Conservation (phyloP, 306 rosid species). For the Boehmeria nivea region DNA sequence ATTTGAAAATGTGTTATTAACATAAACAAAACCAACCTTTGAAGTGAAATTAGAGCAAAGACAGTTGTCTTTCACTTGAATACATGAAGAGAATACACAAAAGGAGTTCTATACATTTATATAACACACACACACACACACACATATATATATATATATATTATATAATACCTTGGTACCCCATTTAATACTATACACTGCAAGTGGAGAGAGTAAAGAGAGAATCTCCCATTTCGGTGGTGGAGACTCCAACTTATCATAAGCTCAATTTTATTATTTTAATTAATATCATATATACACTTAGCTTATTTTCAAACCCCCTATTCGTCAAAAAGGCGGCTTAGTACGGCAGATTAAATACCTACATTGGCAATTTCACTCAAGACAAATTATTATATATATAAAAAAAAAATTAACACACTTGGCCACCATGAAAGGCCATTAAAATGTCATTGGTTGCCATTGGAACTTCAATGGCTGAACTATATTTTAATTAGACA, state of each 20-base stretch:
- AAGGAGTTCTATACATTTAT: neutral
- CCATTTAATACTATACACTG: conserved; percentile 4
- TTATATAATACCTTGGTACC: conserved; percentile 2
- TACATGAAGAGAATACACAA: neutral
- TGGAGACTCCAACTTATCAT: conserved; percentile 7
- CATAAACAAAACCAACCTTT: conserved; percentile 6
- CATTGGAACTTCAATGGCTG: neutral
- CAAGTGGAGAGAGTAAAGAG: conserved; percentile 17
- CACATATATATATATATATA: neutral
- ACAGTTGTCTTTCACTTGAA: conserved; percentile 12
- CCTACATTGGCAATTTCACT: conserved; percentile 1
- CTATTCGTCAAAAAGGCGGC: neutral
- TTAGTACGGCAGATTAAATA: neutral
- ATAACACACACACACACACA: too few relatives aligned
- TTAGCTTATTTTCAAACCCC: neutral
- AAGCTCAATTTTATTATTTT: neutral
- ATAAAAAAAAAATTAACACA: conserved; percentile 9
- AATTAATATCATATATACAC: neutral
- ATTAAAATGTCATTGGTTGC: neutral
- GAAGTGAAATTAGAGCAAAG: neutral
- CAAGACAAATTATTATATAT: neutral
- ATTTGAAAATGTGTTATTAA: conserved; percentile 5
- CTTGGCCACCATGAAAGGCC: conserved; percentile 14
- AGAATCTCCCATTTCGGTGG: conserved; percentile 15
- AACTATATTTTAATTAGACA: neutral